phyloP scores from a whole-genome alignment of 495 filamentous ascomycete species.

The Usnea hakonensis region DNA sequence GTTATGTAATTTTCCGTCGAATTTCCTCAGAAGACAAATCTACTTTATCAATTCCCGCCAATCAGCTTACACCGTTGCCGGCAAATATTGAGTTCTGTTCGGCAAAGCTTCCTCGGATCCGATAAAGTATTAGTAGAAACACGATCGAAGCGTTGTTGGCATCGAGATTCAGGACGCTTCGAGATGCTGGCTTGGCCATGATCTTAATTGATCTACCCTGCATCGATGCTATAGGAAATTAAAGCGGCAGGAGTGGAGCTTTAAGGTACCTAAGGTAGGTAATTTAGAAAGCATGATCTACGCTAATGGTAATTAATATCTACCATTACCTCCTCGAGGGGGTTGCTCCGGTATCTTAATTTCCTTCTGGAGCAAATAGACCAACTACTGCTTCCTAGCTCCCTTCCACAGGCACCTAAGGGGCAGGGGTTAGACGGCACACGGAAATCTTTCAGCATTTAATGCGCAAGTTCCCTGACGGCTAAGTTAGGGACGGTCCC shows the following conservation, averaged over 20 bases:
- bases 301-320: no score
- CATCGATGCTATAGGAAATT: not conserved
- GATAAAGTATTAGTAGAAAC: not conserved
- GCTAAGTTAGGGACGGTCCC: not conserved
- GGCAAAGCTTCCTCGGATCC: not conserved
- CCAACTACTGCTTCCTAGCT: no score
- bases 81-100: not conserved
- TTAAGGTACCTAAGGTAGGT: no score
- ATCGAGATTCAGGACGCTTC: not conserved
- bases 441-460: not conserved
- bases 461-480: not conserved
- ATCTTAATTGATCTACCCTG: not conserved
- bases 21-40: no score
- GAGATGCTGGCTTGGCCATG: not conserved
- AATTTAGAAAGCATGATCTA: not conserved
- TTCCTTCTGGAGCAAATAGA: no score
- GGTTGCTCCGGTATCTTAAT: no score
- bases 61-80: not conserved
- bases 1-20: no score
- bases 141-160: not conserved
- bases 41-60: not conserved
- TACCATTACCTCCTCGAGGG: no score
- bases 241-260: not conserved
- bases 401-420: no score
- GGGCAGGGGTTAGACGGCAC: no score